phyloP scores from a whole-genome alignment of 768 basidiomycete genomes.

The Russula sp. region DNA sequence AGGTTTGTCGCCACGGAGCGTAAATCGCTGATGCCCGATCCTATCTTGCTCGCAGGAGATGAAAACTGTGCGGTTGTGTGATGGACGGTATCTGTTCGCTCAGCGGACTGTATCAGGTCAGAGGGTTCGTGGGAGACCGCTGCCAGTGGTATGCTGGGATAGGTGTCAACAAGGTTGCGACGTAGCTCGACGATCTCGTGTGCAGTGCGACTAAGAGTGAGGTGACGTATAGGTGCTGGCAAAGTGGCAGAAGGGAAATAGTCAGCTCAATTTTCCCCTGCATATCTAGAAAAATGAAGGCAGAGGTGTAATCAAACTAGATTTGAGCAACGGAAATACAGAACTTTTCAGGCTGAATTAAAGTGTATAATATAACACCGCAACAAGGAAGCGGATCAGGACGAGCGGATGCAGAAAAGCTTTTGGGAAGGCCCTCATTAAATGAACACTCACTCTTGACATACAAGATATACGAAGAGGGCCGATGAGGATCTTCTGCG shows the following conservation, averaged over 20 bases:
- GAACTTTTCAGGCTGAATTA: too few species aligned
- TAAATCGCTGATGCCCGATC: conserved; percentile 27
- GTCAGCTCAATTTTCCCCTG: background rate
- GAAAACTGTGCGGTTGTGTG: conserved; percentile 55
- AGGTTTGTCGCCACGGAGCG: conserved; percentile 16
- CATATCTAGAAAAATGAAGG: background rate
- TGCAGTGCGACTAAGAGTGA: conserved; percentile 73
- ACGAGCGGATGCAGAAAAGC: too few species aligned
- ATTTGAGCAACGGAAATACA: too few species aligned
- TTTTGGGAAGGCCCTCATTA: too few species aligned
- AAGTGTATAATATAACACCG: too few species aligned
- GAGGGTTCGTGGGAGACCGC: conserved; percentile 52
- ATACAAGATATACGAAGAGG: conserved; percentile 63
- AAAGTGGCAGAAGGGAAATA: background rate
- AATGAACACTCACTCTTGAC: conserved; percentile 67
- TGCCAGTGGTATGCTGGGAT: conserved; percentile 53
- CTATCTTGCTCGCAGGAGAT: conserved; percentile 53
- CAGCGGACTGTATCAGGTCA: conserved; percentile 43
- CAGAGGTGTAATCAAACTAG: background rate
- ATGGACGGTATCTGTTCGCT: conserved; percentile 75
- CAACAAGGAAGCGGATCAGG: too few species aligned
- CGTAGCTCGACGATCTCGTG: conserved; percentile 75
- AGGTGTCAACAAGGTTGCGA: conserved; percentile 60
- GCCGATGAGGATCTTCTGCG: conserved; percentile 63
- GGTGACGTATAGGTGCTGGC: conserved; percentile 82